phyloP scores from a whole-genome alignment of 2,329 filamentous ascomycete genomes.

The Colletotrichum musicola region DNA sequence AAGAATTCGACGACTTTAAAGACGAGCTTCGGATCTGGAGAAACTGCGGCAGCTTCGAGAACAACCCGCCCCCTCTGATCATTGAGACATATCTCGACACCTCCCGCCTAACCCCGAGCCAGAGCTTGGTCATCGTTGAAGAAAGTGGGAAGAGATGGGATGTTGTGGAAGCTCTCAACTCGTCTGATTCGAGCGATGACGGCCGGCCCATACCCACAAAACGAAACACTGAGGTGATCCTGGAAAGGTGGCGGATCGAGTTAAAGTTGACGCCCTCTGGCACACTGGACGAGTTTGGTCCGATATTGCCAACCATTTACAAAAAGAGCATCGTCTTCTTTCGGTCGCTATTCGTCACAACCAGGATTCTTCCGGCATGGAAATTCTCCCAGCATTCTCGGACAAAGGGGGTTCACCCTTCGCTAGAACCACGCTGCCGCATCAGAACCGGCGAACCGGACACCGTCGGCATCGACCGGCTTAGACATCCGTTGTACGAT shows the following conservation, averaged over 20 bases:
- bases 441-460: slow-evolving; percentile 74
- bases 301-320: slow-evolving; percentile 86
- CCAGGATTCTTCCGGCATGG: slow-evolving; percentile 87
- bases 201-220: slow-evolving; percentile 48
- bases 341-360: slow-evolving; percentile 85
- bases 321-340: slow-evolving; percentile 98
- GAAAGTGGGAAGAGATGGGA: slow-evolving; percentile 94
- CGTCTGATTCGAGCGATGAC: slow-evolving; percentile 67
- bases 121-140: slow-evolving; percentile 89
- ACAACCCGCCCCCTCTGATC: slow-evolving; percentile 83
- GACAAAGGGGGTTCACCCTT: slow-evolving; percentile 75
- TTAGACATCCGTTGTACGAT: slow-evolving; percentile 78
- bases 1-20: slow-evolving; percentile 89
- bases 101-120: slow-evolving; percentile 81
- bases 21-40: slow-evolving; percentile 88
- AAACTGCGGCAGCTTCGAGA: slow-evolving; percentile 76
- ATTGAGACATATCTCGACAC: slow-evolving; percentile 93
- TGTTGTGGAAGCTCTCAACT: slow-evolving; percentile 84
- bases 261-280: slow-evolving; percentile 72
- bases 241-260: slow-evolving; percentile 93
- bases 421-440: slow-evolving; percentile 83
- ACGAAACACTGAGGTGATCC: slow-evolving; percentile 78
- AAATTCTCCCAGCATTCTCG: slow-evolving; percentile 82
- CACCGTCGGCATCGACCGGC: slow-evolving; percentile 72
- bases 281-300: slow-evolving; percentile 68